Evolutionary conservation across 2,329 filamentous ascomycete species (phyloP).

Genomic region (Colletotrichum liaoningense): DNA sequence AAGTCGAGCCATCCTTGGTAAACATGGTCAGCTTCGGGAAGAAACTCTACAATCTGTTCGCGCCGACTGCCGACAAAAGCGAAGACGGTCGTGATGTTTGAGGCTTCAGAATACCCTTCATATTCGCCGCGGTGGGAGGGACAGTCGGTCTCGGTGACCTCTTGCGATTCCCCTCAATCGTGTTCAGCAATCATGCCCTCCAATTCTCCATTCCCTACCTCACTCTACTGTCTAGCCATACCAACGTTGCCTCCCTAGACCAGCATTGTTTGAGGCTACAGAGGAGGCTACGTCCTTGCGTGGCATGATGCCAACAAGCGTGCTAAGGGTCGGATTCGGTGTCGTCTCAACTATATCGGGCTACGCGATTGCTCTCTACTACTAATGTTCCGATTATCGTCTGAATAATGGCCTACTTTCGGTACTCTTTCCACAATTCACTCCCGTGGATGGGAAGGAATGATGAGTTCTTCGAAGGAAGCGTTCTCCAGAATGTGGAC

Average conservation of each 20-base stretch:
- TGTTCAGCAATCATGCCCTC: conserved; percentile 67
- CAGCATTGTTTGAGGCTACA: conserved; percentile 74
- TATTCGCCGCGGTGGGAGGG: conserved; percentile 63
- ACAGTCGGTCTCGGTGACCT: conserved; percentile 66
- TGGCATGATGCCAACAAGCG: conserved; percentile 60
- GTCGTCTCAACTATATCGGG: conserved; percentile 58
- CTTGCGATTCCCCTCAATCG: conserved; percentile 64
- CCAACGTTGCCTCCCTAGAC: conserved; percentile 65
- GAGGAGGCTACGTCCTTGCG: conserved; percentile 61
- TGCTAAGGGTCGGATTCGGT: conserved; percentile 62
- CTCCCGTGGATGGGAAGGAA: conserved; percentile 61
- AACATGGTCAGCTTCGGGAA: conserved; percentile 4
- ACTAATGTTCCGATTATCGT: conserved; percentile 60
- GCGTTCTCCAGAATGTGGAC: conserved; percentile 36
- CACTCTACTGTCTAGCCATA: conserved; percentile 63
- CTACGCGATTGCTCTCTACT: conserved; percentile 64
- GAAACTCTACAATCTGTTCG: conserved; percentile 37
- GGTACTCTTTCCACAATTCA: conserved; percentile 61
- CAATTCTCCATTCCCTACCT: conserved; percentile 69
- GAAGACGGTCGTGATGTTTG: conserved; percentile 53
- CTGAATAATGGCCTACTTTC: conserved; percentile 68
- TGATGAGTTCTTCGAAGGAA: conserved; percentile 50
- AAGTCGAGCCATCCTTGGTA: background rate
- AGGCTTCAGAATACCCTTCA: conserved; percentile 58
- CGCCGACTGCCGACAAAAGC: conserved; percentile 39